Base-by-base conservation (phyloP, 2,329 filamentous ascomycete genomes). In the Xenosphaeropsis pyriputrescens region DNA sequence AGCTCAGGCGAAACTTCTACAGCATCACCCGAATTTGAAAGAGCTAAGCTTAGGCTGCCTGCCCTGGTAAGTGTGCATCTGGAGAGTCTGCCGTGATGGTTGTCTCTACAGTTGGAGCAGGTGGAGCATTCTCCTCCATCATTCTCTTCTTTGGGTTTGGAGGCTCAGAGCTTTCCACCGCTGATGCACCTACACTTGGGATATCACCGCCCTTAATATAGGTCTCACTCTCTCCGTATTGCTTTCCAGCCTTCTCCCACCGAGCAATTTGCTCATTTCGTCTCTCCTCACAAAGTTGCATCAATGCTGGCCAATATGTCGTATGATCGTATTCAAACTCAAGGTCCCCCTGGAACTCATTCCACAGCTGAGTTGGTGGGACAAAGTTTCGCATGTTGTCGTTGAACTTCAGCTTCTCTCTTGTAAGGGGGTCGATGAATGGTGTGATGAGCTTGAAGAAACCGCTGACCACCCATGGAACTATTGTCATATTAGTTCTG, bases 371-470 rank as follows among this genome's bases (percentile, higher is more conserved):
- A 50, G 79, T 68, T 6, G 76, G 60, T 5, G 86, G 86, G 15
- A 98, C 80, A 56, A 86, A 85, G 47, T 82, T 67, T 48, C 70
- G 70, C 65, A 94, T 78, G 54, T 93, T 82, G 58, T 94, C 86
- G 65, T 96, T 95, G 70, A 94, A 95, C 64, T 91, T 93, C 64
- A 98, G 78, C 68, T 98, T 98, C 53, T 91, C 78, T 41, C 83
- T 77, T 8, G 91, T 98, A 50, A 88, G 65, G 6, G 91, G 91
- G 59, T 98, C 91, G 61, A 98, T 94, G 61, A 98, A 95, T 30
- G 89, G 86, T 4, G 77, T 86, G 61, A 98, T 88, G 50, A 95
- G 65, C 61, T 93, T 95, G 70, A 96, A 93, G 70, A 98, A 98
- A 36, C 83, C 83, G 58, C 75, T 79, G 43, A 96, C 84, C 45